These are phyloP conservation scores for Pichia rugopelliculosa DNA, from an alignment of 805 yeast species.

Conservation along the genomic window DNA sequence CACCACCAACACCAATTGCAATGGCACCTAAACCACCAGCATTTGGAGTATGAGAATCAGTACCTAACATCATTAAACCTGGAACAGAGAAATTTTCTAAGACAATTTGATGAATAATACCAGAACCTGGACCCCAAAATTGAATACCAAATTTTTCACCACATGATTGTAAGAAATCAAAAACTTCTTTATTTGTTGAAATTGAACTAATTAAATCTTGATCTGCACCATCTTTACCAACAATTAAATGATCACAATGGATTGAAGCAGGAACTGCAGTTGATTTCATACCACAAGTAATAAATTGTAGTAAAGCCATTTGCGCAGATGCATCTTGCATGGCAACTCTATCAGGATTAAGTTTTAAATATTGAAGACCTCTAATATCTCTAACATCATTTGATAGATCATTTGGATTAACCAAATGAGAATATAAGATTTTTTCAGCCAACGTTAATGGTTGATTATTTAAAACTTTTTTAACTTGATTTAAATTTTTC, in stretches of 20 bases:
- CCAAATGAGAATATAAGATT: constrained; percentile 90
- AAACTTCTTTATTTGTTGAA: constrained; percentile 87
- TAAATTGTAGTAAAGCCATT: constrained; percentile 94
- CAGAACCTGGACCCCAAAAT: constrained; percentile 99
- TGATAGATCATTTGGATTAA: constrained; percentile 82
- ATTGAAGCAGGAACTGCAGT: constrained; percentile 95
- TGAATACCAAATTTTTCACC: constrained; percentile 95
- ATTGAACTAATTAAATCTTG: constrained; percentile 81
- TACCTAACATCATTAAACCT: constrained; percentile 93
- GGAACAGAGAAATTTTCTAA: constrained; percentile 96
- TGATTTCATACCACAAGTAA: constrained; percentile 88
- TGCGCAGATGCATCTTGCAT: constrained; percentile 99
- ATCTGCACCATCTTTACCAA: constrained; percentile 88
- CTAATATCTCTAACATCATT: constrained; percentile 40
- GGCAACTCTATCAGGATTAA: constrained; percentile 96
- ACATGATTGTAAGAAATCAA: constrained; percentile 81
- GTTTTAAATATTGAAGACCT: constrained; percentile 85
- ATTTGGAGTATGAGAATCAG: constrained; percentile 96
- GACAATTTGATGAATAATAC: constrained; percentile 95
- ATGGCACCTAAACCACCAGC: constrained; percentile 98
- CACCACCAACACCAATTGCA: constrained; percentile 99
- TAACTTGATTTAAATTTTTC: constrained; percentile 43
- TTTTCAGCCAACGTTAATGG: constrained; percentile 96
- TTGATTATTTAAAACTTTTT: constrained; percentile 25
- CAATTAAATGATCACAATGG: constrained; percentile 96